Conservation (phyloP, 352 stramenopile species). For the Globisporangium iwayamae region DNA sequence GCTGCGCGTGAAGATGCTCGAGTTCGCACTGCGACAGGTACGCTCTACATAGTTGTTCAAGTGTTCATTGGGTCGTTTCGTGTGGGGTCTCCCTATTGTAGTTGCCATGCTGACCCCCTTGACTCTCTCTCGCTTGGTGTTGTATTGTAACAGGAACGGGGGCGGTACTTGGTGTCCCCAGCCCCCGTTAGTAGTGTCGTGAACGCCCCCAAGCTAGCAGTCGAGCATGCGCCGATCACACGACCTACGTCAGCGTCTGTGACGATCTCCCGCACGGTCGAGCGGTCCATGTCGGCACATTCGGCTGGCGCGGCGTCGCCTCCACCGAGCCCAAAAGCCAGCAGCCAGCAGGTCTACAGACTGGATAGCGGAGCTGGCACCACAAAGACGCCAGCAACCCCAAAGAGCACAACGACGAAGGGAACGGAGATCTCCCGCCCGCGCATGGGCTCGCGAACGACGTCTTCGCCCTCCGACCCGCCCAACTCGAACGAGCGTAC, state of each 20-base stretch:
- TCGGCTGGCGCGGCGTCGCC: conserved; percentile 37
- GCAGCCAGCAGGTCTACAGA: conserved; percentile 52
- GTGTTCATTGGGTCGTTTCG: not conserved
- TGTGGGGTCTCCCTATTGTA: not conserved
- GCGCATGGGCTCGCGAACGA: conserved; percentile 61
- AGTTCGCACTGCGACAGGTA: conserved; percentile 79
- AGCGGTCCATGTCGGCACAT: conserved; percentile 52
- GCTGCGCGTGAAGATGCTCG: conserved; percentile 87
- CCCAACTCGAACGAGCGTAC: conserved; percentile 30
- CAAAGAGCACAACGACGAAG: conserved; percentile 41
- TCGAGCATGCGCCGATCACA: conserved; percentile 33
- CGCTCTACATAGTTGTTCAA: conserved; percentile 1
- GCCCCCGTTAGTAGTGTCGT: conserved; percentile 54
- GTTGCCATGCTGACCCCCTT: not conserved
- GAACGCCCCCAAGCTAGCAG: conserved; percentile 27
- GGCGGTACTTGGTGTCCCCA: conserved; percentile 73
- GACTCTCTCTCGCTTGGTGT: not conserved
- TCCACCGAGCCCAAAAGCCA: conserved; percentile 26
- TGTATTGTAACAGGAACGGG: conserved; percentile 38
- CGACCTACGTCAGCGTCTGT: conserved; percentile 20
- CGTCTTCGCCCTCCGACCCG: conserved; percentile 26
- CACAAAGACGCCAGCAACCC: conserved; percentile 28
- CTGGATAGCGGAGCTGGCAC: conserved; percentile 36
- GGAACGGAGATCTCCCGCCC: conserved; percentile 77
- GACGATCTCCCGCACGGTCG: conserved; percentile 50